Conservation (phyloP, 441 rosid genomes). For the Melastoma candidum region DNA sequence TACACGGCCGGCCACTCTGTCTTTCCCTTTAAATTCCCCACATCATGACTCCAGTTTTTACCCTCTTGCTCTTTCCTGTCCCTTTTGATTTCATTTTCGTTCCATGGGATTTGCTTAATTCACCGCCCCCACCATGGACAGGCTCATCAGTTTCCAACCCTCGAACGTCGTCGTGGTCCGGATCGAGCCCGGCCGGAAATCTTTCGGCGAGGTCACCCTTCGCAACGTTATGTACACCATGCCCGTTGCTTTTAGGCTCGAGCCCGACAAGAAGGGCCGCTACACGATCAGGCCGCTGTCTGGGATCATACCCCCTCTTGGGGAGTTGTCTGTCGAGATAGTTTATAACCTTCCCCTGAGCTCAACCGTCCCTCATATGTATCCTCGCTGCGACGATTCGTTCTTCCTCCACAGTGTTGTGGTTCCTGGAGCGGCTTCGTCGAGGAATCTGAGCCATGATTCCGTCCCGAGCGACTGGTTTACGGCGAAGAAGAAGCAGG, state of each 20-base stretch:
- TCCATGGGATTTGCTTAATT: too few species aligned
- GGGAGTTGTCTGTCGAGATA: conserved; percentile 38
- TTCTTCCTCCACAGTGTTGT: conserved; percentile 10
- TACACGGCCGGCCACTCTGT: too few species aligned
- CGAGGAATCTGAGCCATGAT: not conserved
- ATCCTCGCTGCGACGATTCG: conserved; percentile 18
- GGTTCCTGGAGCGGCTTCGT: conserved; percentile 7
- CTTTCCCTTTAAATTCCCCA: too few species aligned
- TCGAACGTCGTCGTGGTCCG: conserved; percentile 40
- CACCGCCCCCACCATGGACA: conserved; percentile 26
- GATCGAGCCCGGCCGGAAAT: conserved; percentile 44
- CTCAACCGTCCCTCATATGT: conserved; percentile 25
- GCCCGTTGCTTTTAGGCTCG: conserved; percentile 61
- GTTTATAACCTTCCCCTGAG: conserved; percentile 33
- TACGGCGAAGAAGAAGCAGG: conserved; percentile 9
- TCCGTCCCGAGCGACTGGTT: conserved; percentile 8
- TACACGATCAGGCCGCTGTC: conserved; percentile 42
- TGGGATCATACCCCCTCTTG: conserved; percentile 50
- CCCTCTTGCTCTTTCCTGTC: too few species aligned
- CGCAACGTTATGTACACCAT: conserved; percentile 59
- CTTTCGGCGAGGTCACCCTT: conserved; percentile 39
- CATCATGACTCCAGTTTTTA: too few species aligned
- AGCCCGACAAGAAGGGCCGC: conserved; percentile 31
- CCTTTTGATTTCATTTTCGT: too few species aligned
- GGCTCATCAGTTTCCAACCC: conserved; percentile 60